Percentiles rank a stretch among this genome's conserved stretches.
These are phyloP conservation scores for Naganishia antarctica DNA, from an alignment of 768 basidiomycete genomes.

Conservation along the genomic window DNA sequence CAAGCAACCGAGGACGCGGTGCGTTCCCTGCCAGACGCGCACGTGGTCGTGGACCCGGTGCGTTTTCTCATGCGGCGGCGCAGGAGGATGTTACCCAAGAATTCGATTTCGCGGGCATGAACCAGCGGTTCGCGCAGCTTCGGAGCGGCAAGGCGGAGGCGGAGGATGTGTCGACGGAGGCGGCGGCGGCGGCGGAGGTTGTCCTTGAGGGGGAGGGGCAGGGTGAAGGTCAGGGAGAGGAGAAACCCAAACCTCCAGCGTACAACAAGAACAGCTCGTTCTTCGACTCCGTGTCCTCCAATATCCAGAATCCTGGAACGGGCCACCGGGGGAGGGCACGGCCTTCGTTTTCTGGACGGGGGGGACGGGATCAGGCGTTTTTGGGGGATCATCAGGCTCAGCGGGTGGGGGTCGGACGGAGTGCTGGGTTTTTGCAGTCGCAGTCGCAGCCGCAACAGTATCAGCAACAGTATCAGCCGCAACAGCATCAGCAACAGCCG, in stretches of 20 bases:
- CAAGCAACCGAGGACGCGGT: too few relatives aligned
- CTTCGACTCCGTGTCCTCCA: constrained; percentile 29
- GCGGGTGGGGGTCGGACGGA: too few relatives aligned
- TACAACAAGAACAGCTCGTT: constrained; percentile 31
- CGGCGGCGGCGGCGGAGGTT: neutral
- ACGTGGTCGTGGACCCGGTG: constrained; percentile 9
- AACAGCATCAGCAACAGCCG: neutral
- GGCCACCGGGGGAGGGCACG: neutral
- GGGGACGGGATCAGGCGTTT: too few relatives aligned
- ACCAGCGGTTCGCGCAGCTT: constrained; percentile 23
- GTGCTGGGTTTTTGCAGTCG: too few relatives aligned
- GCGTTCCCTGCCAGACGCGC: too few relatives aligned
- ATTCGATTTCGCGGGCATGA: constrained; percentile 31
- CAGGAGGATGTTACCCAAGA: constrained; percentile 14
- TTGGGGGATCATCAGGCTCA: too few relatives aligned
- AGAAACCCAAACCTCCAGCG: constrained; percentile 8
- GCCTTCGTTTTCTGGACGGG: neutral
- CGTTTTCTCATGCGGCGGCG: constrained; percentile 2
- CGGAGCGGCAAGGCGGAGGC: constrained; percentile 13
- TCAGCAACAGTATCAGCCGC: neutral
- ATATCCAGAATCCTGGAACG: constrained; percentile 10
- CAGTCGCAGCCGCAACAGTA: neutral
- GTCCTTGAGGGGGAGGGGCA: neutral
- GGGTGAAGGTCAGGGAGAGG: neutral
- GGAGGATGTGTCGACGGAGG: neutral